phyloP scores from a whole-genome alignment of 2,329 filamentous ascomycete genomes.

The Penicillium sp. region DNA sequence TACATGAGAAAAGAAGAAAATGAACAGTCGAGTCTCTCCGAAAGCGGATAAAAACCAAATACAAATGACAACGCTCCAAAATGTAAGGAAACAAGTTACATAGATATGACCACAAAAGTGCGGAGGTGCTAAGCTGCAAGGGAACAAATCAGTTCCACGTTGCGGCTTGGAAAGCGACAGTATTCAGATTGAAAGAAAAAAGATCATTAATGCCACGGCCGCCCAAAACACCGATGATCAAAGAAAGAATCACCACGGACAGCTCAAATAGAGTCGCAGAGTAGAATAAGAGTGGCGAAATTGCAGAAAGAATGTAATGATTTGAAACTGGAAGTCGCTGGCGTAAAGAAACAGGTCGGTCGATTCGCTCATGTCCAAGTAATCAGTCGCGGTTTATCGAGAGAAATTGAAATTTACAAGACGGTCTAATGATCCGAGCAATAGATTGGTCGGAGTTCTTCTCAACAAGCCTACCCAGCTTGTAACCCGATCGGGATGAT shows the following conservation, averaged over 20 bases:
- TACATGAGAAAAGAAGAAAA: conserved; percentile 15
- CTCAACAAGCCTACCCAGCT: conserved; percentile 9
- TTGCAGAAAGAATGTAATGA: conserved; percentile 2
- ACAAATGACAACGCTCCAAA: conserved; percentile 12
- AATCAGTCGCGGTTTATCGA: conserved; percentile 10
- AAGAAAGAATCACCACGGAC: not conserved
- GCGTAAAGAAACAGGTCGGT: conserved; percentile 4
- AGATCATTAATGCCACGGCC: conserved; percentile 12
- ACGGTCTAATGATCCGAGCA: conserved; percentile 13
- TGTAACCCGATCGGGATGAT: conserved; percentile 1
- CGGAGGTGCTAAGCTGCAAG: not conserved
- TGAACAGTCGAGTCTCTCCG: conserved; percentile 8
- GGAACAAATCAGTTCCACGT: conserved; percentile 2
- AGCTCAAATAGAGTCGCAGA: not conserved
- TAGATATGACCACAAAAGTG: conserved; percentile 2
- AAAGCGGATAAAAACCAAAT: conserved; percentile 5
- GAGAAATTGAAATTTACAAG: conserved; percentile 12
- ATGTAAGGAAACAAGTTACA: conserved; percentile 10
- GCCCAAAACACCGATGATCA: conserved; percentile 6
- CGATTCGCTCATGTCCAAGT: conserved; percentile 11
- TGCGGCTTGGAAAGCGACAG: conserved; percentile 4
- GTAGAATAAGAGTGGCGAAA: not conserved
- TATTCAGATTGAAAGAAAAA: conserved; percentile 10
- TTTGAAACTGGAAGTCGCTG: conserved; percentile 3
- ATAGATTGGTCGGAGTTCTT: conserved; percentile 5